These are phyloP conservation scores for Fusarium staphyleae DNA, from an alignment of 2,329 filamentous ascomycete species.

Conservation along the genomic window DNA sequence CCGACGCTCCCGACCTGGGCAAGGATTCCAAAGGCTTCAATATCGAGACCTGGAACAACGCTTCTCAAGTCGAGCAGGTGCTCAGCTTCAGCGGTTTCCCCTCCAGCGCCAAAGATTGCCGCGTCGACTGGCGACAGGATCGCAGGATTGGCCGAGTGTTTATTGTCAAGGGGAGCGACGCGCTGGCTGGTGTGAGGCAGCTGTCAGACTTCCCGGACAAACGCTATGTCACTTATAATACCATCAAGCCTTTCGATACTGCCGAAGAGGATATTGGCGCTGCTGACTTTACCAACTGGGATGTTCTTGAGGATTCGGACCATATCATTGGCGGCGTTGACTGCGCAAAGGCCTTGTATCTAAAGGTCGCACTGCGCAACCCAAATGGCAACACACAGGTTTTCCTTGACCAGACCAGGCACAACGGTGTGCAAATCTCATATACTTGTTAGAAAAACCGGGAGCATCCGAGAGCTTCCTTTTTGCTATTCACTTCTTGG, in stretches of 20 bases:
- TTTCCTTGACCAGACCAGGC: conserved; percentile 42
- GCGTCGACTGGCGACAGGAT: conserved; percentile 47
- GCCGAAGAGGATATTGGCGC: conserved; percentile 23
- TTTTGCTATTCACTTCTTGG: conserved; percentile 9
- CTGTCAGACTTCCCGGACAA: conserved; percentile 40
- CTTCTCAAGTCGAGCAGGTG: conserved; percentile 43
- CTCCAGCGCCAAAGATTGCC: conserved; percentile 39
- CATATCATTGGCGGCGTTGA: conserved; percentile 39
- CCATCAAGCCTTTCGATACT: conserved; percentile 35
- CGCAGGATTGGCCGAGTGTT: conserved; percentile 49
- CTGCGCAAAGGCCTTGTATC: conserved; percentile 43
- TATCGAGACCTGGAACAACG: conserved; percentile 37
- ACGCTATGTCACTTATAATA: conserved; percentile 31
- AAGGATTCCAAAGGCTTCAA: conserved; percentile 29
- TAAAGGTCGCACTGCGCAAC: conserved; percentile 39
- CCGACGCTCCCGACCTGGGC: conserved; percentile 22
- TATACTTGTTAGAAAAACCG: conserved; percentile 34
- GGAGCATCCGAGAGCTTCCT: not conserved
- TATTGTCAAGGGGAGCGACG: conserved; percentile 44
- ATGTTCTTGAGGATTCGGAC: conserved; percentile 20
- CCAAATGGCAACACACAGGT: conserved; percentile 39
- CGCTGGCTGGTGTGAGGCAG: conserved; percentile 33
- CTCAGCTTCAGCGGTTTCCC: conserved; percentile 45
- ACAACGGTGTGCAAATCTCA: conserved; percentile 43
- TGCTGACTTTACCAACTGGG: conserved; percentile 46